Evolutionary conservation across 2,329 filamentous ascomycete species (phyloP), one percentile per base, ranked within the genome.

Genomic region (Cladosporium sp.): DNA sequence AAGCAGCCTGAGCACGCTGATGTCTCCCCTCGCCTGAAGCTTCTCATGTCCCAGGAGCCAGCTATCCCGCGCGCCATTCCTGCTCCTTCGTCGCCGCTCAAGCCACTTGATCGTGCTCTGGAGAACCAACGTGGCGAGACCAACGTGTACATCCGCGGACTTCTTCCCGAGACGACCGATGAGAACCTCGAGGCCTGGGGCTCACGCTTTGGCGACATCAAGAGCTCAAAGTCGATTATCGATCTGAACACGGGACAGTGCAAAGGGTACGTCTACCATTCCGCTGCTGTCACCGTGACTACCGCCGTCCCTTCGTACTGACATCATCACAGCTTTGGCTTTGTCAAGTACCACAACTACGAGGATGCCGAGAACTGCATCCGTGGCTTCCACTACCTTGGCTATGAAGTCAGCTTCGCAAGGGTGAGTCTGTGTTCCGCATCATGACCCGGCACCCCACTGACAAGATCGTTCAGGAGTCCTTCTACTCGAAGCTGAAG

Each of bases 161-260:
- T 99, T 61, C 89, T 96, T 62, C 93, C 94, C 0, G 93, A 95
- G 66, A 99, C 93, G 0, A 94, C 95, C 49, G 94, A 99, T 68
- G 89, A 95, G 50, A 87, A 95, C 70, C 79, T 99, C 17, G 83
- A 89, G 66, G 80, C 81, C 42, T 97, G 94, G 76, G 88, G 93
- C 42, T 81, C 84, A 65, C 89, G 93, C 51, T 99, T 97, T 70
- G 95, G 94, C 40, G 86, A 88, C 60, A 94, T 99, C 58, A 91
- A 96, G 76, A 96, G 92, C 64, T 97, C 91, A 69, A 99, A 99
- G 80, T 94, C 95, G 13, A 99, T 99, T 76, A 96, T 99, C 69
- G 95, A 99, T 76, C 88, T 92, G 53, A 87, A 89, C 65, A 96
- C 91, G 49, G 90, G 91, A 60, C 87, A 91, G 62, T 99, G 94